Conservation (phyloP, 73 alveolate genomes). For the Paramecium tetraurelia region DNA sequence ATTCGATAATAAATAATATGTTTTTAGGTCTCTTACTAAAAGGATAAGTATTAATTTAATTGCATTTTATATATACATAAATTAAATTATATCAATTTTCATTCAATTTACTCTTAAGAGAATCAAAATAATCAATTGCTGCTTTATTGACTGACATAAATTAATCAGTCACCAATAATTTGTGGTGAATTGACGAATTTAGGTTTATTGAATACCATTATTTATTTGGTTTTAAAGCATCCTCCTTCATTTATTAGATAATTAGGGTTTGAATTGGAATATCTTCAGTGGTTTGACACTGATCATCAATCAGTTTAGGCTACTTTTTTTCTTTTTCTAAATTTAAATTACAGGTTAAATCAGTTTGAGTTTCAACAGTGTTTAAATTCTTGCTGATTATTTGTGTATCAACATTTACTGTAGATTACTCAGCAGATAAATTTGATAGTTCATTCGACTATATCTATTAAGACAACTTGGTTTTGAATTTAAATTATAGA, state of each 20-base stretch:
- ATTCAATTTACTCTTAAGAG: background rate
- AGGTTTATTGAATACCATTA: background rate
- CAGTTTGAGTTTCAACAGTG: background rate
- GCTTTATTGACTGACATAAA: background rate
- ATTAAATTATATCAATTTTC: background rate
- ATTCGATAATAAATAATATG: too few species aligned
- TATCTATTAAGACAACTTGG: background rate
- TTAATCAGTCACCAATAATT: background rate
- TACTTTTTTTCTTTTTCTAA: background rate
- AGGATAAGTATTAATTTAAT: too few species aligned
- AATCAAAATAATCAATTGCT: background rate
- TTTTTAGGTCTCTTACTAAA: too few species aligned
- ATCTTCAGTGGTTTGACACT: background rate
- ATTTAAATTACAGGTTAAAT: background rate
- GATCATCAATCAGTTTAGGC: background rate
- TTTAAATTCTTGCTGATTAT: background rate
- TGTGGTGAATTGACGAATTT: background rate
- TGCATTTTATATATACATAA: background rate
- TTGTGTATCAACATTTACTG: background rate
- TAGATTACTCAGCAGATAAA: background rate
- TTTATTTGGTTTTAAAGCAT: background rate
- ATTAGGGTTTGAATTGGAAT: background rate
- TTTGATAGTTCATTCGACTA: background rate
- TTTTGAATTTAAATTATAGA: background rate
- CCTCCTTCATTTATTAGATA: background rate